A percentile compares a stretch with the other conserved stretches of the same genome.
Conservation (phyloP, 805 yeast species). For the Metschnikowia gruessii region DNA sequence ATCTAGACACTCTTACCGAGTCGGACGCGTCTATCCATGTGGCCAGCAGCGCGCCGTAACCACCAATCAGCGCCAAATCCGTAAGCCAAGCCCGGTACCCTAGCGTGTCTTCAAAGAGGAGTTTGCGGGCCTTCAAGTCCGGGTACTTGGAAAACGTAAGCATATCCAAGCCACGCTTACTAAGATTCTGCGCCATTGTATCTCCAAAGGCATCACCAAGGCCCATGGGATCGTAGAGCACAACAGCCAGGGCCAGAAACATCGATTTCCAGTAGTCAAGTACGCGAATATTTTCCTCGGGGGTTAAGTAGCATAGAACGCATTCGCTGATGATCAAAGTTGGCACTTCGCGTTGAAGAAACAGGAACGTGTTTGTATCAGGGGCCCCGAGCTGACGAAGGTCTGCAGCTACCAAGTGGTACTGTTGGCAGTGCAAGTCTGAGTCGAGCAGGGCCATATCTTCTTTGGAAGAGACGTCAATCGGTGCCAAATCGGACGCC, state of each 20-base stretch:
- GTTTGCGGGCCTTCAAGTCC: constrained; percentile 31
- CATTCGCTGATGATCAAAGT: constrained; percentile 72
- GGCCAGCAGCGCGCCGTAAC: constrained; percentile 26
- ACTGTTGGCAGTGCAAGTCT: constrained; percentile 38
- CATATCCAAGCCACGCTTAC: constrained; percentile 57
- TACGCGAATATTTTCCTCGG: constrained; percentile 45
- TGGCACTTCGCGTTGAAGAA: constrained; percentile 39
- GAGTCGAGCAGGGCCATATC: constrained; percentile 25
- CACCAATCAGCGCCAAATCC: constrained; percentile 45
- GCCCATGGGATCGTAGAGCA: constrained; percentile 71
- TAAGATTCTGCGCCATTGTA: constrained; percentile 63
- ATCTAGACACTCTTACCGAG: constrained; percentile 41
- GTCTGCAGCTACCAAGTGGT: constrained; percentile 56
- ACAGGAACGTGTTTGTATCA: constrained; percentile 12
- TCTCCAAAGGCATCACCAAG: constrained; percentile 60
- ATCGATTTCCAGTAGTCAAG: constrained; percentile 39
- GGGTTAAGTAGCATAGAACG: constrained; percentile 66
- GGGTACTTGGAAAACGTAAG: constrained; percentile 56
- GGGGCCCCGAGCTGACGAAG: constrained; percentile 36
- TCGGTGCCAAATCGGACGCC: neutral
- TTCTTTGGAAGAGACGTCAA: constrained; percentile 17
- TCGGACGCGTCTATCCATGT: constrained; percentile 47
- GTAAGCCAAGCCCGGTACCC: constrained; percentile 38
- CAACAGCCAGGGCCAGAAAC: constrained; percentile 32
- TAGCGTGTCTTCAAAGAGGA: constrained; percentile 23